Evolutionary conservation across 257 asterid genomes (phyloP).

Genomic region (Plantago ovata): DNA sequence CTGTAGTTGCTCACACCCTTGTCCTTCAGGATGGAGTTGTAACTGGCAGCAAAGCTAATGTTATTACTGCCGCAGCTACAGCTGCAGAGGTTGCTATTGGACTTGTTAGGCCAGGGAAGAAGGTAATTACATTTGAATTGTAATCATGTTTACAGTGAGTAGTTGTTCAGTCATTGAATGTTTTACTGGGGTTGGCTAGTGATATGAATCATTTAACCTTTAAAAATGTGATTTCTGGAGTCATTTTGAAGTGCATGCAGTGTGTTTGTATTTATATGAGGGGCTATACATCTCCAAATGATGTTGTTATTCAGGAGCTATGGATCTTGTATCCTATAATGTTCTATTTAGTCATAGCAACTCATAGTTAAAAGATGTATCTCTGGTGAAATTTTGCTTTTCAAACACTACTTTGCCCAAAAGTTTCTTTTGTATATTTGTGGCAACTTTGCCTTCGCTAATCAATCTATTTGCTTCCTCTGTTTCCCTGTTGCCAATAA

Average conservation of each 20-base stretch:
- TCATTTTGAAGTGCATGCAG: too few relatives aligned
- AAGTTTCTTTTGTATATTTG: not conserved
- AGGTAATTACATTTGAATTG: slow-evolving; percentile 30
- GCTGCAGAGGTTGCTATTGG: slow-evolving; percentile 96
- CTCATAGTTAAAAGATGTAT: too few relatives aligned
- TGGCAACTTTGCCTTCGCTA: slow-evolving; percentile 25
- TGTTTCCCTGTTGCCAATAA: too few relatives aligned
- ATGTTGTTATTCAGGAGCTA: slow-evolving; percentile 32
- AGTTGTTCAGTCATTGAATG: too few relatives aligned
- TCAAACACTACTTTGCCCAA: too few relatives aligned
- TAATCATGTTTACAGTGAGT: not conserved
- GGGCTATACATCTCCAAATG: slow-evolving; percentile 23
- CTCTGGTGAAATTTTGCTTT: slow-evolving; percentile 28
- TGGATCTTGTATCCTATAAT: slow-evolving; percentile 35
- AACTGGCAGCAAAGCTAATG: slow-evolving; percentile 90
- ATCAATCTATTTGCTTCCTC: not conserved
- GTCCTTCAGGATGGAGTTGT: slow-evolving; percentile 78
- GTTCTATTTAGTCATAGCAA: slow-evolving; percentile 40
- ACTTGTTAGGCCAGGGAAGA: slow-evolving; percentile 90
- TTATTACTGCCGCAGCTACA: slow-evolving; percentile 87
- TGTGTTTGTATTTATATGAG: too few relatives aligned
- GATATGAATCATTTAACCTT: too few relatives aligned
- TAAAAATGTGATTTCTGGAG: too few relatives aligned
- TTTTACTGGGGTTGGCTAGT: too few relatives aligned
- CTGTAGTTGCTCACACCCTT: slow-evolving; percentile 89